Conservation (phyloP, 352 stramenopile species). For the Phytophthora idaei region DNA sequence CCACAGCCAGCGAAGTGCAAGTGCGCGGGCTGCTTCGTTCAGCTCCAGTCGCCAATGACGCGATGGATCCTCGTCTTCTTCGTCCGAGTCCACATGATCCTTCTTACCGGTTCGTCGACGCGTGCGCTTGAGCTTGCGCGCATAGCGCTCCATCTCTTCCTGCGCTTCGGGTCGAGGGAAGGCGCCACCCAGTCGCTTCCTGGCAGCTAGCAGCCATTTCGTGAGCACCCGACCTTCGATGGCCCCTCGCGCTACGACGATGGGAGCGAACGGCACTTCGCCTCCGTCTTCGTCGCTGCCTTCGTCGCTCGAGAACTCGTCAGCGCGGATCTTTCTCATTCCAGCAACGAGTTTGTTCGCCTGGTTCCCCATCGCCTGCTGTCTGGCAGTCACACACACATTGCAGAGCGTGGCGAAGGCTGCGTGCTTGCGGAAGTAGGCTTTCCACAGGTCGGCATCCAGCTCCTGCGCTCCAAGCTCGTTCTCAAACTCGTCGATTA, state of each 20-base stretch:
- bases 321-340: slow-evolving; percentile 76
- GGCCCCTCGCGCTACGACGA: slow-evolving; percentile 90
- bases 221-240: slow-evolving; percentile 93
- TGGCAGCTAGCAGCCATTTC: slow-evolving; percentile 94
- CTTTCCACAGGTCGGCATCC: slow-evolving; percentile 95
- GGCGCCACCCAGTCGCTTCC: slow-evolving; percentile 90
- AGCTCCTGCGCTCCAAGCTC: slow-evolving; percentile 89
- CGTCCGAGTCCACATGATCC: slow-evolving; percentile 74
- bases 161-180: slow-evolving; percentile 89
- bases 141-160: slow-evolving; percentile 92
- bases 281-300: slow-evolving; percentile 76
- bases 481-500: slow-evolving; percentile 76
- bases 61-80: slow-evolving; percentile 68
- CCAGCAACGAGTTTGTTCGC: slow-evolving; percentile 36
- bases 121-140: slow-evolving; percentile 81
- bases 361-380: slow-evolving; percentile 25
- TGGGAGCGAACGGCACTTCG: slow-evolving; percentile 88
- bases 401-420: slow-evolving; percentile 95
- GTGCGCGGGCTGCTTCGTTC: slow-evolving; percentile 76
- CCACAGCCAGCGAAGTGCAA: slow-evolving; percentile 84
- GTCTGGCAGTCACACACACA: slow-evolving; percentile 73
- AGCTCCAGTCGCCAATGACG: slow-evolving; percentile 83
- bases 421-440: slow-evolving; percentile 95
- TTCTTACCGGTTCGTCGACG: slow-evolving; percentile 68
- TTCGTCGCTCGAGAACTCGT: slow-evolving; percentile 93